Evolutionary conservation across 2,329 filamentous ascomycete species (phyloP).

Genomic region (Beauveria pseudobassiana): DNA sequence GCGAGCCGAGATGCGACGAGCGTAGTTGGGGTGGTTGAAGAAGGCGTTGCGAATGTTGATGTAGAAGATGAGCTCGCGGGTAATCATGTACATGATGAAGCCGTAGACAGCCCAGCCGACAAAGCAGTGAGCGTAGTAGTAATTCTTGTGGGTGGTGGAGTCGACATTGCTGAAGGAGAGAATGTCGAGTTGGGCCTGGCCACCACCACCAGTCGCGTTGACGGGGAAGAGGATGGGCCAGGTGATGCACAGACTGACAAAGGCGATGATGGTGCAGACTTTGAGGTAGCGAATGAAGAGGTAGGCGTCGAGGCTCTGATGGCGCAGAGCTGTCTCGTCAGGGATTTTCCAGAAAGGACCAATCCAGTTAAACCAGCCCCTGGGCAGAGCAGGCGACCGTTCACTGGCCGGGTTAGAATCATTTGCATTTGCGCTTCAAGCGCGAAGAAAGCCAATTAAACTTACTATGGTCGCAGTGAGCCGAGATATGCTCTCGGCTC

Average conservation of each 20-base stretch:
- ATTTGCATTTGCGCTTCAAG: neutral
- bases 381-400: conserved; percentile 47
- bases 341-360: conserved; percentile 52
- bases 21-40: conserved; percentile 74
- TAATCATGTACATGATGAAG: conserved; percentile 85
- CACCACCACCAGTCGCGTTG: conserved; percentile 71
- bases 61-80: conserved; percentile 85
- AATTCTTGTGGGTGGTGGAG: conserved; percentile 49
- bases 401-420: conserved; percentile 30
- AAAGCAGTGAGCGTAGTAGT: conserved; percentile 73
- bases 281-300: conserved; percentile 32
- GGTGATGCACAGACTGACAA: conserved; percentile 61
- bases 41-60: conserved; percentile 92
- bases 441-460: neutral
- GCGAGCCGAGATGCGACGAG: conserved; percentile 78
- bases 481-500: conserved; percentile 44
- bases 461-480: conserved; percentile 43
- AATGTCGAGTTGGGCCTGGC: conserved; percentile 53
- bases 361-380: conserved; percentile 57
- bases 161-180: conserved; percentile 32
- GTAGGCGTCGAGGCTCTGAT: conserved; percentile 83
- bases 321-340: conserved; percentile 75
- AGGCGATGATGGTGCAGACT: conserved; percentile 7
- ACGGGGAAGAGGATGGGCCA: conserved; percentile 81
- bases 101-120: conserved; percentile 77